Percentiles rank a stretch among this genome's conserved stretches.
Conservation (phyloP, 73 alveolate genomes). For the Blepharisma japonicum region DNA sequence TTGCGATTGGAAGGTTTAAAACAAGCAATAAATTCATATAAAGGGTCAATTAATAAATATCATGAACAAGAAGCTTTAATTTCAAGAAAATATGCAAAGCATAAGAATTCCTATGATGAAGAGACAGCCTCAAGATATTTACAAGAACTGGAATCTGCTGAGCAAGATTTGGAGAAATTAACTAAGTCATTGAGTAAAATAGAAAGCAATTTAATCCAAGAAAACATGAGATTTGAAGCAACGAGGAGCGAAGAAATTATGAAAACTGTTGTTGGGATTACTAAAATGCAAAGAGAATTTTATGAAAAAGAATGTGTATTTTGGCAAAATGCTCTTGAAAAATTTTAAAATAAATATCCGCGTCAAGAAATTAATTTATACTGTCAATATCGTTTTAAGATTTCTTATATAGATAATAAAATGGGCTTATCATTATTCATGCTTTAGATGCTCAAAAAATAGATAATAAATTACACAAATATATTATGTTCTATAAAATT, state of each 20-base stretch:
- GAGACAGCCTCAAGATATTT: constrained; percentile 11
- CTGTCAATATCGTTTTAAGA: no score
- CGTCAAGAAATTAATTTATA: no score
- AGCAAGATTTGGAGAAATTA: neutral
- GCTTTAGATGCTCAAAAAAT: no score
- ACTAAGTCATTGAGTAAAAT: neutral
- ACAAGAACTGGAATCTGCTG: neutral
- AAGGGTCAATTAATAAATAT: neutral
- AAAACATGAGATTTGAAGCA: neutral
- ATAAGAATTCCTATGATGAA: neutral
- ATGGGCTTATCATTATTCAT: no score
- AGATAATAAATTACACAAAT: no score
- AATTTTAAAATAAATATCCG: no score
- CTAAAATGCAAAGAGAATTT: neutral
- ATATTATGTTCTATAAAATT: no score
- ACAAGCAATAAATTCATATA: constrained; percentile 17
- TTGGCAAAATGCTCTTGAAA: neutral
- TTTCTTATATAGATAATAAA: no score
- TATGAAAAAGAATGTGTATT: constrained; percentile 12
- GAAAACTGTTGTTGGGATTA: neutral
- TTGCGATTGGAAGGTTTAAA: constrained; percentile 19
- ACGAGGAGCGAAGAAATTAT: neutral
- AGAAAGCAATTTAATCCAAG: neutral
- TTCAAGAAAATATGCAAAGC: constrained; percentile 8
- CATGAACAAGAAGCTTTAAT: neutral